Base-by-base conservation (phyloP, 441 rosid species). In the Gossypium gossypioides region DNA sequence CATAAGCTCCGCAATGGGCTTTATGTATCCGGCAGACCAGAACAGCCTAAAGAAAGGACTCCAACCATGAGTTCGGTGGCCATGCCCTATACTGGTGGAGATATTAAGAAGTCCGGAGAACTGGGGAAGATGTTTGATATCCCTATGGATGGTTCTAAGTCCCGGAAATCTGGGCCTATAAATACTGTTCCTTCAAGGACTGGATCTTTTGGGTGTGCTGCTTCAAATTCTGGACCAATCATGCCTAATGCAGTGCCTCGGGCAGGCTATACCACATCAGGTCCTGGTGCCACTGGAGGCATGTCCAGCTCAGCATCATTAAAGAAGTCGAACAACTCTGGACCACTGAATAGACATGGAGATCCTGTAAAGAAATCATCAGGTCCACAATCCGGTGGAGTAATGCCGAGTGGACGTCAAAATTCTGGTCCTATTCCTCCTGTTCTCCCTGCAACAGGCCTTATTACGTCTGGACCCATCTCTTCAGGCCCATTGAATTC, bases 81-180 rank as follows among this genome's bases (percentile, higher is more conserved):
- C 69, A 89, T 89, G 97, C 97, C 98, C 19, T 95, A 92, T 75
- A 95, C 95, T 0, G 98, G 99, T 24, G 99, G 97, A 63, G 97
- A 94, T 76, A 89, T 95, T 57, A 89, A 95, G 78, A 91, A 82
- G 69, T 93, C 97, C 6, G 98, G 98, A 78, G 95, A 93, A 71
- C 76, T 93, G 40, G 97, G 98, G 57, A 91, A 87, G 84, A 93
- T 93, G 98, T 91, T 93, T 79, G 97, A 93, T 78, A 86, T 93
- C 52, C 87, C 96, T 66, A 44, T 78, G 63, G 86, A 82, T 65
- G 93, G 97, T 46, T 83, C 97, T 37, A 95, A 95, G 77, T 91
- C 96, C 19, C 82, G 98, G 81, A 95, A 92, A 85, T 95, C 99
- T 42, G 99, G 99, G 46, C 99, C 98, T 57, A 84, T 92, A 69